Conservation (phyloP, 2,329 filamentous ascomycete genomes). For the Alternaria dauci region DNA sequence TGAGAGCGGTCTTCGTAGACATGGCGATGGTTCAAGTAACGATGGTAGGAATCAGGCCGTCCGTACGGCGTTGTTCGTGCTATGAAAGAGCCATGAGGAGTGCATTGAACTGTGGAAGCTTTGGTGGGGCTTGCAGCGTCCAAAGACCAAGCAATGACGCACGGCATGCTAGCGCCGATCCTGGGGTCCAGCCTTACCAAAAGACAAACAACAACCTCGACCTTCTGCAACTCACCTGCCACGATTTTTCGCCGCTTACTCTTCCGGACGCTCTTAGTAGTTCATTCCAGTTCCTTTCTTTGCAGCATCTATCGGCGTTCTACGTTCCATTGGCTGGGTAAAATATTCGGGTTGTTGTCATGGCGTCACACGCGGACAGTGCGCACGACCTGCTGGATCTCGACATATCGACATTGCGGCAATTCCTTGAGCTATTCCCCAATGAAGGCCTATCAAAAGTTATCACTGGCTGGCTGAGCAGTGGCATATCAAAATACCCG, state of each 20-base stretch:
- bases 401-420: constrained; percentile 78
- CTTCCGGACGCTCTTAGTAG: neutral
- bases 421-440: constrained; percentile 85
- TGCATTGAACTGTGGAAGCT: constrained; percentile 11
- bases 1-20: constrained; percentile 74
- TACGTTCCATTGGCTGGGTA: constrained; percentile 6
- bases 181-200: constrained; percentile 39
- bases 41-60: constrained; percentile 3
- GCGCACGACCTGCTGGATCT: constrained; percentile 64
- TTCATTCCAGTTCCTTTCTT: neutral
- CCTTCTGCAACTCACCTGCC: constrained; percentile 10
- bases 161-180: constrained; percentile 30
- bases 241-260: neutral
- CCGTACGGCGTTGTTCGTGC: constrained; percentile 20
- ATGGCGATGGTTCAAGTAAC: constrained; percentile 21
- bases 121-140: constrained; percentile 20
- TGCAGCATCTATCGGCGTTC: constrained; percentile 7
- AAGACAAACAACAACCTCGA: constrained; percentile 33
- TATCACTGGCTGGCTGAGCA: constrained; percentile 81
- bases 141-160: constrained; percentile 35
- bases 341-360: constrained; percentile 22
- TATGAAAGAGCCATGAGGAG: constrained; percentile 34
- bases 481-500: constrained; percentile 84
- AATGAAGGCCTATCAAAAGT: constrained; percentile 83
- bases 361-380: constrained; percentile 49